Evolutionary conservation across 345 rosid genomes (phyloP).

Genomic region (Aquilaria malaccensis): DNA sequence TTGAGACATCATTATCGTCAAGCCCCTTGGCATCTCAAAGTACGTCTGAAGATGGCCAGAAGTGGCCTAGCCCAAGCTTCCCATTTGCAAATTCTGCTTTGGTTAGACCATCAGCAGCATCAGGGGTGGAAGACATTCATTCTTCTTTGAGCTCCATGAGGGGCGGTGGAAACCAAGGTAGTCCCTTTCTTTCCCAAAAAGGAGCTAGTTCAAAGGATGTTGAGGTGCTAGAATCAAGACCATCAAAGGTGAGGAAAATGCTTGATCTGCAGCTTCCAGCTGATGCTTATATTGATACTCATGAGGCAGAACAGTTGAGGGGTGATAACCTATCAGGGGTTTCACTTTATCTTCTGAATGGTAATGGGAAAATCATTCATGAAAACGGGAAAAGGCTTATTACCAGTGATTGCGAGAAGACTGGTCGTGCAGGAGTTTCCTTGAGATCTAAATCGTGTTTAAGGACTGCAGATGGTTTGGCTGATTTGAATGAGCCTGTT

Average conservation of each 20-base stretch:
- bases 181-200: constrained; percentile 43
- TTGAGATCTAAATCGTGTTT: constrained; percentile 33
- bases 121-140: constrained; percentile 39
- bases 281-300: constrained; percentile 60
- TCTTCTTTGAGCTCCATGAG: constrained; percentile 49
- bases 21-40: constrained; percentile 50
- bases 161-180: constrained; percentile 42
- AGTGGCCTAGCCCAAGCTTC: constrained; percentile 58
- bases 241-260: constrained; percentile 63
- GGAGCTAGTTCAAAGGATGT: constrained; percentile 43
- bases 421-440: constrained; percentile 27
- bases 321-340: constrained; percentile 28
- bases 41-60: constrained; percentile 51
- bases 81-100: constrained; percentile 44
- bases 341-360: constrained; percentile 40
- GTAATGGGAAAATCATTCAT: constrained; percentile 25
- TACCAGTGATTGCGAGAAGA: constrained; percentile 26
- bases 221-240: constrained; percentile 60
- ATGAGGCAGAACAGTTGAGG: constrained; percentile 30
- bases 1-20: constrained; percentile 46
- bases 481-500: constrained; percentile 83
- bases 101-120: constrained; percentile 38
- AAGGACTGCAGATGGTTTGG: constrained; percentile 34
- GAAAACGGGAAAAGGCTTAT: constrained; percentile 30
- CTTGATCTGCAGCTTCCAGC: constrained; percentile 88